phyloP scores from a whole-genome alignment of 139 green algal species.

The Closterium sp. region DNA sequence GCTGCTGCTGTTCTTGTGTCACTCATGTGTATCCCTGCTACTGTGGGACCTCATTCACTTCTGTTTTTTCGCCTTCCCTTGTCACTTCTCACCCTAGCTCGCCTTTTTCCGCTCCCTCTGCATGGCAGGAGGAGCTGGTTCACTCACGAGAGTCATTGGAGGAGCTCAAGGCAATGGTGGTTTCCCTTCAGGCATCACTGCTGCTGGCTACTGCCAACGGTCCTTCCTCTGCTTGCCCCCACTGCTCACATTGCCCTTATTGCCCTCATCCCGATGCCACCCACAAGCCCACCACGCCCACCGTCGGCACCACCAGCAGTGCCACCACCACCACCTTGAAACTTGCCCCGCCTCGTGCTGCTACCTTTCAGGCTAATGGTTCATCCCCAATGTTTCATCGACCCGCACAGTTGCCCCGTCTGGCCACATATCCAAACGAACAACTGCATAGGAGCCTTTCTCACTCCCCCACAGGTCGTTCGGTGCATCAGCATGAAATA shows the following conservation, averaged over 20 bases:
- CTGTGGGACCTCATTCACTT: too few species aligned
- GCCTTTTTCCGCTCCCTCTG: background rate
- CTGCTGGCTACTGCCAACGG: background rate
- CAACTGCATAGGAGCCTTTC: background rate
- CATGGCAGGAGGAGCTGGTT: background rate
- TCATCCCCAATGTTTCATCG: background rate
- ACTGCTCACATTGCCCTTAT: background rate
- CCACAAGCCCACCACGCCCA: background rate
- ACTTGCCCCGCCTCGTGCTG: background rate
- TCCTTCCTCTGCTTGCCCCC: background rate
- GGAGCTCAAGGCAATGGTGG: background rate
- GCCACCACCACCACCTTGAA: background rate
- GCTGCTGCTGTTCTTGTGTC: background rate
- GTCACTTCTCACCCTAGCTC: background rate
- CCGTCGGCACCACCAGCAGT: background rate
- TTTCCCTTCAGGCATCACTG: background rate
- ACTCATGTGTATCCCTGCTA: background rate
- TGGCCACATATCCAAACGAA: background rate
- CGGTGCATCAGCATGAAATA: too few species aligned
- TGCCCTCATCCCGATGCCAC: background rate
- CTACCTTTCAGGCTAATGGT: background rate
- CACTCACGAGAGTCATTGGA: background rate
- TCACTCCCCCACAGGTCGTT: too few species aligned
- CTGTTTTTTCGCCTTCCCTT: background rate
- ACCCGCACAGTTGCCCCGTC: background rate